Evolutionary conservation across 2,329 filamentous ascomycete genomes (phyloP).

Genomic region (Alternaria arborescens): DNA sequence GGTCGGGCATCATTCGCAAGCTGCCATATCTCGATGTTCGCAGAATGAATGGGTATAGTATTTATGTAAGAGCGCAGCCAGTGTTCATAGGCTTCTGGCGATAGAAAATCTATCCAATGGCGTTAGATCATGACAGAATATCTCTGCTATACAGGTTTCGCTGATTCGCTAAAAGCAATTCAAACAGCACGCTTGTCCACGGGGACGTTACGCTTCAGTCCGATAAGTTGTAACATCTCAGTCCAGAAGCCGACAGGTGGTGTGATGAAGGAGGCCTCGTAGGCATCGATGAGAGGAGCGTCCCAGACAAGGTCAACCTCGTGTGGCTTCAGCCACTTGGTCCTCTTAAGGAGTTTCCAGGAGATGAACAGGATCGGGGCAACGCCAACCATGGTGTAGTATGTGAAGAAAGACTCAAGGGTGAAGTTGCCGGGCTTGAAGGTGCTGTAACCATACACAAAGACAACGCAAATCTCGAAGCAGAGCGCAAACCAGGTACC

Average conservation of each 20-base stretch:
- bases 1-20: constrained; percentile 15
- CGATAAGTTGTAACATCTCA: constrained; percentile 48
- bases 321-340: constrained; percentile 59
- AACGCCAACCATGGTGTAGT: constrained; percentile 63
- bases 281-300: constrained; percentile 51
- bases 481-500: constrained; percentile 60
- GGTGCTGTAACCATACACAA: constrained; percentile 64
- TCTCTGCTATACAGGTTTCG: constrained; percentile 4
- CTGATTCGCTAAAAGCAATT: constrained; percentile 2
- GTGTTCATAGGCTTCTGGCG: constrained; percentile 13
- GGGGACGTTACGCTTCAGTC: constrained; percentile 40
- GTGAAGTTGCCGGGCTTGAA: constrained; percentile 59
- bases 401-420: constrained; percentile 61
- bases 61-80: constrained; percentile 20
- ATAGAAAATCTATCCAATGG: constrained; percentile 24
- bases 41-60: constrained; percentile 31
- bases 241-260: constrained; percentile 50
- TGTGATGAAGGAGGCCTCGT: constrained; percentile 54
- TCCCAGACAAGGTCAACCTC: constrained; percentile 60
- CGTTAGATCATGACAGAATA: constrained; percentile 17
- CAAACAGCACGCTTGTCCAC: constrained; percentile 42
- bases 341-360: constrained; percentile 72
- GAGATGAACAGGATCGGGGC: constrained; percentile 62
- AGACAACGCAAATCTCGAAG: constrained; percentile 60
- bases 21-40: constrained; percentile 1